Base-by-base conservation (phyloP, 2,329 filamentous ascomycete genomes). In the Fusarium sp. region DNA sequence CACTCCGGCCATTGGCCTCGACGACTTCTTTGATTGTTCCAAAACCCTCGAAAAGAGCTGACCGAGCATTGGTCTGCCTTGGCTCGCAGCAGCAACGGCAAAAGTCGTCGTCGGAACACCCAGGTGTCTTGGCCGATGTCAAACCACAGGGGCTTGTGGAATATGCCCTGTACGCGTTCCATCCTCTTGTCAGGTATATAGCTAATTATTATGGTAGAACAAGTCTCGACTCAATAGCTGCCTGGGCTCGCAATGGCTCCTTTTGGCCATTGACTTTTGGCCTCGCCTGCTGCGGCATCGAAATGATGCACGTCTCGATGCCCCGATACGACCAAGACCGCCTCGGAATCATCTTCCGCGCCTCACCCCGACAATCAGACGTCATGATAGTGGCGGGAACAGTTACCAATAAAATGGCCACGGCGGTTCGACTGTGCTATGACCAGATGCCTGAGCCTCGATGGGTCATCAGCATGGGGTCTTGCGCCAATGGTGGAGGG, bases 401-500 rank as follows among this genome's bases (percentile, higher is more conserved):
- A 2, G 82, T 92, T 27, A 90, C 88, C 15, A 92, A 91, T 78
- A 92, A 91, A 78, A 91, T 91, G 89, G 88, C 87, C 0, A 87
- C 89, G 0, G 90, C 90, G 4, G 77, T 91, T 60, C 82, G 90
- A 69, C 87, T 89, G 73, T 84, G 90, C 39, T 91, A 91, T 75
- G 90, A 91, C 68, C 90, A 91, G 78, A 91, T 91, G 89, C 89
- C 89, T 0, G 89, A 91, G 27, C 89, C 89, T 0, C 80, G 85
- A 65, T 91, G 88, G 88, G 80, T 85, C 23, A 88, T 92, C 70
- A 90, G 88, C 72, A 92, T 92, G 90, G 90, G 90, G 7, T 90
- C 86, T 60, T 92, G 91, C 76, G 90, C 91, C 28, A 92, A 92
- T 75, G 90, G 91, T 23, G 91, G 91, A 60, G 91, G 91, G 13